Percentiles rank a stretch among this genome's conserved stretches.
These are phyloP conservation scores for Erodium moschatum DNA, from an alignment of 441 rosid species.

Conservation along the genomic window DNA sequence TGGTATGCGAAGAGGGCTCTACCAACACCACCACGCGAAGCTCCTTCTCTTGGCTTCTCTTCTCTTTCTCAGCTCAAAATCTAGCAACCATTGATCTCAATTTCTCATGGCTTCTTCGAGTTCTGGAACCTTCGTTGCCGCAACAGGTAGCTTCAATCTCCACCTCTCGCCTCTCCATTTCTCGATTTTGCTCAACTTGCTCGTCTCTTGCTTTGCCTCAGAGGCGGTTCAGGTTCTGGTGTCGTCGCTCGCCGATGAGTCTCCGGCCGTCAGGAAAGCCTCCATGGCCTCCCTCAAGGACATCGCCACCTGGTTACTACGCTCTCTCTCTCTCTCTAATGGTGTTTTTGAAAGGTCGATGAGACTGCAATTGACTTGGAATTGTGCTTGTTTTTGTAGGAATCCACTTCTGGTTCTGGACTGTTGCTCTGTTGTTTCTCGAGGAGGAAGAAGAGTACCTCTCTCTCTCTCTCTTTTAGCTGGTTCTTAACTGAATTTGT, in stretches of 20 bases:
- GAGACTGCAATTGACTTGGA: background rate
- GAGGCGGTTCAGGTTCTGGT: constrained; percentile 87
- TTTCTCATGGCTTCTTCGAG: constrained; percentile 64
- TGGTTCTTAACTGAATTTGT: no score
- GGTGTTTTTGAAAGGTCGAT: constrained; percentile 4
- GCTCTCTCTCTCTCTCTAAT: no score
- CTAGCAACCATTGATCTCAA: background rate
- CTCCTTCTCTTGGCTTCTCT: background rate
- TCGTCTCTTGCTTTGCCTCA: constrained; percentile 24
- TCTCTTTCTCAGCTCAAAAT: no score
- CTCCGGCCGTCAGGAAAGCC: constrained; percentile 58
- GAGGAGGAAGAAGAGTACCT: no score
- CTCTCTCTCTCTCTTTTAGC: no score
- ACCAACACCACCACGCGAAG: background rate
- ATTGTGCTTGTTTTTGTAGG: constrained; percentile 32
- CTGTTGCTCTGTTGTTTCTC: constrained; percentile 14
- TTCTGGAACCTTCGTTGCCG: constrained; percentile 59
- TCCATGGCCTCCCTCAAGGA: constrained; percentile 87
- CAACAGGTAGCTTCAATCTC: constrained; percentile 43
- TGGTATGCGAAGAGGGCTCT: background rate
- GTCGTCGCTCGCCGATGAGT: constrained; percentile 80
- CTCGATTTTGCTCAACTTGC: background rate
- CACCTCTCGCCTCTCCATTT: background rate
- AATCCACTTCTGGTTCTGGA: constrained; percentile 89
- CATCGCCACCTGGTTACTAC: constrained; percentile 49